Evolutionary conservation across 371 early-diverging fungal genomes (phyloP).

Genomic region (Rhizopus stolonifer): DNA sequence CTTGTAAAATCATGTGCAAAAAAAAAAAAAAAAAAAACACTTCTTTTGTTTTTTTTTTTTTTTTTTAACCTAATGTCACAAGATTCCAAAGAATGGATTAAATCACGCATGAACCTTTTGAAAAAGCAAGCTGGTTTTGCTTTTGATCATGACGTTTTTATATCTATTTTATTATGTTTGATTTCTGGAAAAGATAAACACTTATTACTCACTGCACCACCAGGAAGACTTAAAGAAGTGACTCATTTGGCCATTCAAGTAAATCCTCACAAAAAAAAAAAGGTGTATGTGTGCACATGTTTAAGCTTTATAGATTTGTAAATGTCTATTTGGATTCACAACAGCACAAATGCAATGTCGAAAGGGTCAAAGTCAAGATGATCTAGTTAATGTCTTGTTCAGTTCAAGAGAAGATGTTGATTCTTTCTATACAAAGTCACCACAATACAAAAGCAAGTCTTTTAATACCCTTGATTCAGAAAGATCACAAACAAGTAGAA

Average conservation of each 20-base stretch:
- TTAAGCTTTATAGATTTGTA: constrained; percentile 25
- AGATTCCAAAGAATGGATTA: constrained; percentile 46
- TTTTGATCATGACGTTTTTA: constrained; percentile 47
- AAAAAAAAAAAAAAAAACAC: too few species aligned
- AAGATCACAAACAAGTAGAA: constrained; percentile 8
- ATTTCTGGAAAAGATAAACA: constrained; percentile 44
- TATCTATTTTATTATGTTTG: constrained; percentile 45
- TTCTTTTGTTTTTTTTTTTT: neutral
- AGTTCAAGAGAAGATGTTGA: constrained; percentile 22
- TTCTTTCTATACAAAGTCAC: neutral
- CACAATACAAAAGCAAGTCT: constrained; percentile 13
- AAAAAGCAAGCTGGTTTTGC: constrained; percentile 40
- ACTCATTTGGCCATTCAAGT: constrained; percentile 47
- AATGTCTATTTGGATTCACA: constrained; percentile 45
- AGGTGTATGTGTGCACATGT: neutral
- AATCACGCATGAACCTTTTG: constrained; percentile 37
- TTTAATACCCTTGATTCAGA: constrained; percentile 18
- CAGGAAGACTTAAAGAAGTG: constrained; percentile 34
- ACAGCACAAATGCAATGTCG: constrained; percentile 38
- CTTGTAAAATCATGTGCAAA: neutral
- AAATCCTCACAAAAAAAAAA: too few species aligned
- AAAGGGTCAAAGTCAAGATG: constrained; percentile 24
- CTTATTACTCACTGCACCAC: constrained; percentile 41
- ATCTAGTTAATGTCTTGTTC: constrained; percentile 38
- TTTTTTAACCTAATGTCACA: constrained; percentile 22